Conservation (phyloP, 257 asterid species). For the Haberlea rhodopensis region DNA sequence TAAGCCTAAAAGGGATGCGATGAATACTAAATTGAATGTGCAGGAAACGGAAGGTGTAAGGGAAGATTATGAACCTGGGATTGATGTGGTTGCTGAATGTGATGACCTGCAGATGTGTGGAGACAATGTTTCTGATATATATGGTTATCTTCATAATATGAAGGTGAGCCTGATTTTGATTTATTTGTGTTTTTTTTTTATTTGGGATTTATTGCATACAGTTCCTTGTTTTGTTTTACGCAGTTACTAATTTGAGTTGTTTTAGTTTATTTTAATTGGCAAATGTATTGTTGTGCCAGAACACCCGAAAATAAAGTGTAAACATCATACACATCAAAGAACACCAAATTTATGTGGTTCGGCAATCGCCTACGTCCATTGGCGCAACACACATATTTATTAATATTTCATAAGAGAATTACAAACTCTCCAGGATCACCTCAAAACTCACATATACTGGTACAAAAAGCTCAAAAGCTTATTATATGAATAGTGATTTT, state of each 20-base stretch:
- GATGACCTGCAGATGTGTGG: conserved; percentile 78
- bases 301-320: no score
- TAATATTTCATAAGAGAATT: no score
- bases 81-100: conserved; percentile 31
- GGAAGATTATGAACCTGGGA: conserved; percentile 29
- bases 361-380: no score
- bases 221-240: background rate
- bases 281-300: no score
- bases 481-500: no score
- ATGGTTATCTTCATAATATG: conserved; percentile 68
- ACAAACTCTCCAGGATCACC: no score
- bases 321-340: no score
- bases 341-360: no score
- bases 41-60: conserved; percentile 27
- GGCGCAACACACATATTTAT: no score
- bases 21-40: conserved; percentile 28
- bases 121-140: conserved; percentile 73
- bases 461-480: no score
- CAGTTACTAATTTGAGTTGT: background rate
- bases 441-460: no score
- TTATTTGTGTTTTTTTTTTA: background rate
- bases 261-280: no score
- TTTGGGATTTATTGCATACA: background rate
- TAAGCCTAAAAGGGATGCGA: conserved; percentile 33
- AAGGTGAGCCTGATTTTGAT: conserved; percentile 49